These are phyloP conservation scores for Daldinia vernicosa DNA, from an alignment of 495 filamentous ascomycete species.

Conservation along the genomic window DNA sequence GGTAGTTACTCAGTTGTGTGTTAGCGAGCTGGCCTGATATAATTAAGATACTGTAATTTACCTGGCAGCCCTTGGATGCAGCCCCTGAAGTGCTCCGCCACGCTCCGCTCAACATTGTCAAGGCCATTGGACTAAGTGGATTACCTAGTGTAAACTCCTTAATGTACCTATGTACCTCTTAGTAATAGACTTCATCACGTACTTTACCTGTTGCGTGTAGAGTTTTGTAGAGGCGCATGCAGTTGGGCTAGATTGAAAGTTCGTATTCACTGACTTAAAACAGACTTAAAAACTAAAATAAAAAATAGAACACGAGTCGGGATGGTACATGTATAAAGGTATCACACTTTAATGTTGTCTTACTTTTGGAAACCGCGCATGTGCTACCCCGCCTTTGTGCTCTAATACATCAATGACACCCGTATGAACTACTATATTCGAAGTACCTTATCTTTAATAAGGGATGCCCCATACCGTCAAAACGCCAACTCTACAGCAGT, in stretches of 20 bases:
- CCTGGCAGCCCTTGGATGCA: constrained; percentile 9
- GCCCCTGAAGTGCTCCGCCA: constrained; percentile 40
- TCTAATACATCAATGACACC: neutral
- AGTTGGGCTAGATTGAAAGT: neutral
- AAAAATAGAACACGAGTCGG: constrained; percentile 2
- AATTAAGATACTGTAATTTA: constrained; percentile 18
- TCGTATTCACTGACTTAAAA: constrained; percentile 19
- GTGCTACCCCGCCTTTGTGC: constrained; percentile 39
- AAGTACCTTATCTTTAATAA: neutral
- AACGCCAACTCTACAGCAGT: constrained; percentile 1
- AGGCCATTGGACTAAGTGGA: neutral
- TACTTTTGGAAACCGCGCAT: constrained; percentile 28
- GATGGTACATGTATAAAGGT: constrained; percentile 4
- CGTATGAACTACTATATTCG: neutral
- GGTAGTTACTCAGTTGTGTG: neutral
- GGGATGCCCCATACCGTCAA: constrained; percentile 1
- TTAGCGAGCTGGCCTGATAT: neutral
- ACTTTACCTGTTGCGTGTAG: neutral
- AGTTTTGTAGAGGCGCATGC: constrained; percentile 15
- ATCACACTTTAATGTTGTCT: constrained; percentile 4
- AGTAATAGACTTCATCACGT: neutral
- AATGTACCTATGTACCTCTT: neutral
- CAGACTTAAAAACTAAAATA: no score
- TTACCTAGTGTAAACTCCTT: constrained; percentile 12
- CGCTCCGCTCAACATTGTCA: constrained; percentile 20